Evolutionary conservation across 768 basidiomycete species (phyloP).

Genomic region (Mycena belliarum): DNA sequence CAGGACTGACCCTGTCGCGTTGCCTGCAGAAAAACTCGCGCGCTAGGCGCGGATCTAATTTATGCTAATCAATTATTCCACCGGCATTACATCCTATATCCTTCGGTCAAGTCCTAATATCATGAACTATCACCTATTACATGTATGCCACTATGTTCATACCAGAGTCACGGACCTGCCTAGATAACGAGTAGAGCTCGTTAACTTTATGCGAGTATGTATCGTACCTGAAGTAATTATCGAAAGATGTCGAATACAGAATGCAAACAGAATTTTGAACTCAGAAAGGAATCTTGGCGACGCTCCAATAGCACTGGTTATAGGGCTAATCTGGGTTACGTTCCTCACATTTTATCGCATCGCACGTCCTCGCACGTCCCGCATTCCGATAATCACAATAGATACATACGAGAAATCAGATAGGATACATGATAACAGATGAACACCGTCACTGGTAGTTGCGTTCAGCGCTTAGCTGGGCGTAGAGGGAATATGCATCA

Average conservation of each 20-base stretch:
- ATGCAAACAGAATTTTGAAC: no score
- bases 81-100: conserved; percentile 7
- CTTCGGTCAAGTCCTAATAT: conserved; percentile 9
- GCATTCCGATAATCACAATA: no score
- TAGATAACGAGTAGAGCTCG: no score
- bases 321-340: neutral
- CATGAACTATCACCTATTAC: neutral
- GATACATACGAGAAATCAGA: neutral
- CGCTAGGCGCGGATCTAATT: neutral
- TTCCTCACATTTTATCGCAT: neutral
- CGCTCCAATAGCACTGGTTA: no score
- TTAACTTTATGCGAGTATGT: no score
- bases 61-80: conserved; percentile 6
- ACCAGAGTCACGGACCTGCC: neutral
- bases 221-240: no score
- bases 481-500: neutral
- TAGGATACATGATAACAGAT: neutral
- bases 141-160: neutral
- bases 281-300: no score
- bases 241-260: no score
- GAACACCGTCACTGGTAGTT: neutral
- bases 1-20: neutral
- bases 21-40: neutral
- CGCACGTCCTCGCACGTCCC: neutral
- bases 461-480: neutral